Base-by-base conservation (phyloP, 129 eudicot genomes). In the Scalesia atractyloides region DNA sequence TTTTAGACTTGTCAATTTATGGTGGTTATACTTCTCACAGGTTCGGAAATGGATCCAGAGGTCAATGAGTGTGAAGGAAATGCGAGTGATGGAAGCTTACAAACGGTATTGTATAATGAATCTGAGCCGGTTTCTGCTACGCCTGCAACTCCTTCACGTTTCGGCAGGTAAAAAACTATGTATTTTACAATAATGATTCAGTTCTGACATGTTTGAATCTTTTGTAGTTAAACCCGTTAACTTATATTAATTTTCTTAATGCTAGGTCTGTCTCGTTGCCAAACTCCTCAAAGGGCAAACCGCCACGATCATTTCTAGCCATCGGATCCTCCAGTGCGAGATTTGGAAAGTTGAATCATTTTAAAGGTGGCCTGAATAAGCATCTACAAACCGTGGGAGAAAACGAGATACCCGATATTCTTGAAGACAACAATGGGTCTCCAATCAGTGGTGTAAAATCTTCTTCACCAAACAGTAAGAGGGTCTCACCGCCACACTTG, bases 401-500 rank as follows among this genome's bases (percentile, higher is more conserved):
- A 65, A 88, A 93, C 11, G 95, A 85, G 57, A 81, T 93, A 57
- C 98, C 98, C 0, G 85, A 81, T 53, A 71, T 89, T 43, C 90
- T 89, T 15, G 95, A 87, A 80, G 87, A 74, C 18, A 84, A 76
- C 14, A 82, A 76, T 5, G 58, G 82, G 14, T 86, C 89, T 33
- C 88, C 95, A 1, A 66, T 71, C 14, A 75, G 87, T 15, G 86
- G 92, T 14, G 80, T 94, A 72, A 88, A 94, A 71, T 79, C 88
- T 9, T 72, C 82, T 24, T 94, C 99, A 60, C 99, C 99, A 7
- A 94, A 88, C 68, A 78, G 88, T 63, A 94, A 94, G 87, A 83
- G 99, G 75, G 96, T 94, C 63, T 90, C 99, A 30, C 90, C 99
- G 47, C 98, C 98, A 67, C 96, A 82, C 64, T 75, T 80, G 5